Evolutionary conservation across 2,329 filamentous ascomycete genomes (phyloP), one percentile per base, ranked within the genome.

Genomic region (Xylariales sp.): DNA sequence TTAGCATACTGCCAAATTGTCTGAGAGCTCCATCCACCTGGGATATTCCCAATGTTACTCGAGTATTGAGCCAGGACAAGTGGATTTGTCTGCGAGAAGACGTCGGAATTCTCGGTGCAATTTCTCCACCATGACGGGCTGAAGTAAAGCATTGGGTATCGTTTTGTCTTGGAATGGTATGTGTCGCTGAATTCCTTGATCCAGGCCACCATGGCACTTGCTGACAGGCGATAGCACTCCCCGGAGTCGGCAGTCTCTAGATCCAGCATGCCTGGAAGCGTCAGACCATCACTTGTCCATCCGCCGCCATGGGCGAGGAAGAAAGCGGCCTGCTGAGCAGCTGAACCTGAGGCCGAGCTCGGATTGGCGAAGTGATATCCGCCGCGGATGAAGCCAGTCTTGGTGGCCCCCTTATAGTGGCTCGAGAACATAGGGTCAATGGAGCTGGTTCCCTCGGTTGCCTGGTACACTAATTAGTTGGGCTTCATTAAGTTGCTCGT

Each of bases 241-340:
- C 65, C 61, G 29, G 51, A 53, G 10, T 61, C 59, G 44, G 58
- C 60, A 44, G 62, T 66, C 58, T 78, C 74, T 10, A 78, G 61
- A 49, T 77, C 75, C 5, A 80, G 62, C 73, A 78, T 76, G 3
- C 75, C 74, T 1, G 74, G 76, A 0, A 79, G 63, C 7, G 74
- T 79, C 46, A 66, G 68, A 37, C 73, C 72, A 47, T 79, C 74
- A 14, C 52, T 55, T 15, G 63, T 64, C 75, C 75, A 79, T 42
- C 71, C 72, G 20, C 75, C 75, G 31, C 74, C 75, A 49, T 77
- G 60, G 0, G 63, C 56, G 36, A 74, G 46, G 59, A 79, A 79
- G 58, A 62, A 77, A 9, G 64, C 58, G 6, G 74, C 75, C 51
- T 79, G 74, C 1, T 58, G 54, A 4, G 67, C 59, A 12, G 69